These are phyloP conservation scores for Fomitopsis palustris DNA, from an alignment of 1,284 basidiomycete species.

Conservation along the genomic window DNA sequence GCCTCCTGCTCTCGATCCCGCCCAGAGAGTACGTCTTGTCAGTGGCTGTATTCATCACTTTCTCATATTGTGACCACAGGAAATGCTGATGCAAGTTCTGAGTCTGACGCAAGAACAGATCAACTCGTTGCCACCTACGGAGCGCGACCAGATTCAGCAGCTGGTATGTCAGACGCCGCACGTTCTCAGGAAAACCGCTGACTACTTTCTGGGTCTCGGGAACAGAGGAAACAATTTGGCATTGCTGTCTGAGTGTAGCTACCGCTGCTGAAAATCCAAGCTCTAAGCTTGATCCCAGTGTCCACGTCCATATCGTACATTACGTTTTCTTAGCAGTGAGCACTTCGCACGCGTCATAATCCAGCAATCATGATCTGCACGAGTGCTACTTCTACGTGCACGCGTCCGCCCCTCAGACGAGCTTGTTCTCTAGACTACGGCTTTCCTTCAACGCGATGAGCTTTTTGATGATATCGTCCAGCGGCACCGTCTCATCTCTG, in stretches of 20 bases:
- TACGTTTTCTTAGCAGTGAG: neutral
- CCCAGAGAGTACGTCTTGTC: slow-evolving; percentile 26
- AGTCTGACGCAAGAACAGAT: slow-evolving; percentile 87
- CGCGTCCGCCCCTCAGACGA: slow-evolving; percentile 18
- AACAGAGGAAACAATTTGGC: slow-evolving; percentile 44
- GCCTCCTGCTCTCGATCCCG: slow-evolving; percentile 18
- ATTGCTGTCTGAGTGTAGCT: neutral
- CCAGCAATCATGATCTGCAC: neutral
- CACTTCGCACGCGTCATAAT: too few species aligned
- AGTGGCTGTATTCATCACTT: neutral
- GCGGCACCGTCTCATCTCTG: slow-evolving; percentile 61
- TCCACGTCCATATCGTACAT: neutral
- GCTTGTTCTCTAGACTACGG: slow-evolving; percentile 57
- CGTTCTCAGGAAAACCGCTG: neutral
- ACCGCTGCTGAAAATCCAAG: too few species aligned
- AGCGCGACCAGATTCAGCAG: slow-evolving; percentile 83
- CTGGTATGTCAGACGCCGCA: slow-evolving; percentile 49
- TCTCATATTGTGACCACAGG: slow-evolving; percentile 37
- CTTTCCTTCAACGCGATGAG: slow-evolving; percentile 63
- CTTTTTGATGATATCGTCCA: slow-evolving; percentile 66
- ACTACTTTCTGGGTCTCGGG: too few species aligned
- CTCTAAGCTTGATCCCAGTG: neutral
- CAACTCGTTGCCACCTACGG: slow-evolving; percentile 76
- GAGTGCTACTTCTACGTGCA: neutral
- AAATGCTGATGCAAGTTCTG: slow-evolving; percentile 85